Percentiles rank a stretch among this genome's conserved stretches.
Evolutionary conservation across 2,329 filamentous ascomycete species (phyloP).

Genomic region (Xylaria sp.): DNA sequence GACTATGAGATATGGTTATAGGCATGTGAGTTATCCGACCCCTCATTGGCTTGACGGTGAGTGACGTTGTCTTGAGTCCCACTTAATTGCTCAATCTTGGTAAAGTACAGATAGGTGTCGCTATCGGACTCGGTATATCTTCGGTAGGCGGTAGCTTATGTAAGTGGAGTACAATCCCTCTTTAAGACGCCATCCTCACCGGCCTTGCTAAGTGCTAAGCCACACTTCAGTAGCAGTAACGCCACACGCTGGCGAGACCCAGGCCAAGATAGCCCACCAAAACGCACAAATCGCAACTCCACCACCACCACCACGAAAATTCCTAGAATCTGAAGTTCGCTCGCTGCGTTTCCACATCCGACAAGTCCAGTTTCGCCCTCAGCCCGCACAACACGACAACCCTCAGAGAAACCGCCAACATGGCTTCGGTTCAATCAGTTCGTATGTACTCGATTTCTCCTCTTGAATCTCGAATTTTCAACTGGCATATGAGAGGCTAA

Average conservation of each 20-base stretch:
- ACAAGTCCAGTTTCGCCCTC: constrained; percentile 35
- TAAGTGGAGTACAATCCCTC: constrained; percentile 68
- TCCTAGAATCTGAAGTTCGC: constrained; percentile 35
- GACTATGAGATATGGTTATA: background rate
- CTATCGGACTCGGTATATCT: constrained; percentile 18
- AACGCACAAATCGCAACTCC: constrained; percentile 41
- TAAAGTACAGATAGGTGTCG: background rate
- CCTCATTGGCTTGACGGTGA: background rate
- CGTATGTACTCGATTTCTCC: constrained; percentile 27
- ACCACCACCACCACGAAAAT: constrained; percentile 38
- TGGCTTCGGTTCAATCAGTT: constrained; percentile 39
- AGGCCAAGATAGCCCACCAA: constrained; percentile 34
- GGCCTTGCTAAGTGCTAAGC: constrained; percentile 18
- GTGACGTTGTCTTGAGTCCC: background rate
- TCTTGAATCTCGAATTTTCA: background rate
- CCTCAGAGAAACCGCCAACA: constrained; percentile 35
- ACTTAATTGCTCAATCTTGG: too few species aligned
- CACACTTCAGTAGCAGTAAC: constrained; percentile 10
- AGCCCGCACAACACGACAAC: constrained; percentile 32
- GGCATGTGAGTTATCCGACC: background rate
- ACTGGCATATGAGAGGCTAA: background rate
- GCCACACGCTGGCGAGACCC: constrained; percentile 39
- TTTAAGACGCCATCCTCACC: background rate
- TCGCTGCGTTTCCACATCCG: constrained; percentile 38
- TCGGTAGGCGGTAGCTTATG: constrained; percentile 15